These are phyloP conservation scores for Pouteria campechiana DNA, from an alignment of 179 eudicot species.

Conservation along the genomic window DNA sequence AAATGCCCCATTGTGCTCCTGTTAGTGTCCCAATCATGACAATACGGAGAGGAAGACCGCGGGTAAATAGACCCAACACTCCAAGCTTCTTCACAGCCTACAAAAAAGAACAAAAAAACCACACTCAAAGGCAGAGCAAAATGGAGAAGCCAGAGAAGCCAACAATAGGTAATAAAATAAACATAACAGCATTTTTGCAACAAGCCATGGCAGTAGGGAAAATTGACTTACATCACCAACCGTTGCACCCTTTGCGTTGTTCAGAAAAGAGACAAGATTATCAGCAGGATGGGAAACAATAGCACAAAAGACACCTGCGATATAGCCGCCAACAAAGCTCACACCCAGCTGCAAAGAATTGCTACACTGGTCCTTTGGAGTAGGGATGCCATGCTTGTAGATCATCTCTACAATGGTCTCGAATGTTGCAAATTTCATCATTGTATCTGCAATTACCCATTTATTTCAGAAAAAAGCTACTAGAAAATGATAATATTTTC, in stretches of 20 bases:
- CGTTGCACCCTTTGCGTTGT: slow-evolving; percentile 82
- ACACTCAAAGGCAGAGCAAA: not conserved
- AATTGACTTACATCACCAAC: slow-evolving; percentile 52
- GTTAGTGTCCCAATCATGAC: slow-evolving; percentile 88
- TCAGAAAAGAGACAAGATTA: slow-evolving; percentile 81
- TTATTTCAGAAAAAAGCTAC: too few relatives aligned
- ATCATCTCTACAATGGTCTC: slow-evolving; percentile 63
- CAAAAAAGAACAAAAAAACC: not conserved
- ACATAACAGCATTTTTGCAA: too few relatives aligned
- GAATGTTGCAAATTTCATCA: slow-evolving; percentile 91
- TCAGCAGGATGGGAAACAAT: slow-evolving; percentile 87
- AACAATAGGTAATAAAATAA: not conserved
- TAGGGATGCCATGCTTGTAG: slow-evolving; percentile 66
- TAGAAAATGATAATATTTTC: too few relatives aligned
- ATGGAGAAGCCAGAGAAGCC: not conserved
- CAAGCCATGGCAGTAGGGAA: too few relatives aligned
- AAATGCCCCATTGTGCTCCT: slow-evolving; percentile 79
- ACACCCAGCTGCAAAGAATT: slow-evolving; percentile 67
- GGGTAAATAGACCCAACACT: slow-evolving; percentile 55
- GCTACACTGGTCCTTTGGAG: slow-evolving; percentile 84
- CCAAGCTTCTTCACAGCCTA: slow-evolving; percentile 88
- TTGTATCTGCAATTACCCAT: slow-evolving; percentile 50
- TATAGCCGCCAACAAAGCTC: slow-evolving; percentile 77
- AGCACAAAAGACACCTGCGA: slow-evolving; percentile 79
- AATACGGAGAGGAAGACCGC: slow-evolving; percentile 92